phyloP scores from a whole-genome alignment of 2,329 filamentous ascomycete genomes.

The Talaromyces sp. region DNA sequence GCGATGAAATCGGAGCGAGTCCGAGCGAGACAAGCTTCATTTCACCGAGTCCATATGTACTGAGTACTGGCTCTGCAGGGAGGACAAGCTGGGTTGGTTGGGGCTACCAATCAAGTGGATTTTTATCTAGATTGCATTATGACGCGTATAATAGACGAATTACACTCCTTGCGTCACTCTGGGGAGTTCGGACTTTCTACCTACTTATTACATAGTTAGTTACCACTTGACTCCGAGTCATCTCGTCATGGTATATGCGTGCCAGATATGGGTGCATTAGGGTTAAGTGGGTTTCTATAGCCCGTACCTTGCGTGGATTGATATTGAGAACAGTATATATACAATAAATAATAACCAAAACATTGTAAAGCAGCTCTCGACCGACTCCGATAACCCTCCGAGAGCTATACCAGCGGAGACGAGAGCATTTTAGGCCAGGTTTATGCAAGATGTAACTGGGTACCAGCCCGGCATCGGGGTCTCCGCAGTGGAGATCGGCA shows the following conservation, averaged over 20 bases:
- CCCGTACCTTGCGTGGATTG: too few relatives aligned
- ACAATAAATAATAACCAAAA: too few relatives aligned
- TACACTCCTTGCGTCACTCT: neutral
- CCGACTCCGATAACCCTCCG: neutral
- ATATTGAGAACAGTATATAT: too few relatives aligned
- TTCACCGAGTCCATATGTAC: neutral
- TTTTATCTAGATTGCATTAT: neutral
- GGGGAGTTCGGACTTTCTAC: neutral
- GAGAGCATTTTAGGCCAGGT: neutral
- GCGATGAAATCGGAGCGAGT: neutral
- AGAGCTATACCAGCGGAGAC: neutral
- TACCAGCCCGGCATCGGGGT: neutral
- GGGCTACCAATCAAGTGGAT: neutral
- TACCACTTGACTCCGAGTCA: neutral
- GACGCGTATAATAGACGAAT: neutral
- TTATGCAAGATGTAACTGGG: neutral
- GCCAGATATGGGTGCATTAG: neutral
- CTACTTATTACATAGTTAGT: neutral
- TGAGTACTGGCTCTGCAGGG: neutral
- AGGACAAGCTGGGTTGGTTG: neutral
- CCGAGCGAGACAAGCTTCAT: neutral
- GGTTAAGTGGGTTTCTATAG: too few relatives aligned
- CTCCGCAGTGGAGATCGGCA: neutral
- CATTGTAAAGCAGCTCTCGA: neutral
- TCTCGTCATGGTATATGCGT: neutral